Percentiles rank a stretch among this genome's conserved stretches.
Evolutionary conservation across 805 yeast species (phyloP).

Genomic region (Ogataea thermomethanolica): DNA sequence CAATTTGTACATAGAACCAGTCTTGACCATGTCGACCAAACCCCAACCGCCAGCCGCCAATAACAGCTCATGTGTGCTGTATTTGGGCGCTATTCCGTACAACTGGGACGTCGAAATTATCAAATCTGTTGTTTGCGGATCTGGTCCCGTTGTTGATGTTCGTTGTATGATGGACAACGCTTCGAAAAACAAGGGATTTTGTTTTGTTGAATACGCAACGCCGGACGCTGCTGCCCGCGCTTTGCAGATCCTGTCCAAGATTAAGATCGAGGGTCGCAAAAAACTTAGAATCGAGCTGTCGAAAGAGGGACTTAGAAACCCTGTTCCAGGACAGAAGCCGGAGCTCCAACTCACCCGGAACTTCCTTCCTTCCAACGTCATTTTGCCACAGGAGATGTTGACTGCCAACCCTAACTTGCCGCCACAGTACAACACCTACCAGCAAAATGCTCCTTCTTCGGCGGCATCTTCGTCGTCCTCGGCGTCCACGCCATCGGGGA

Average conservation of each 20-base stretch:
- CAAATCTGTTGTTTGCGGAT: slow-evolving; percentile 64
- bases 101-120: slow-evolving; percentile 68
- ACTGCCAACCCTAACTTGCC: slow-evolving; percentile 21
- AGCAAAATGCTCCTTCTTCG: slow-evolving; percentile 14
- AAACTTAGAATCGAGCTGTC: slow-evolving; percentile 55
- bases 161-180: slow-evolving; percentile 57
- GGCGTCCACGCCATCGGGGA: slow-evolving; percentile 12
- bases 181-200: slow-evolving; percentile 62
- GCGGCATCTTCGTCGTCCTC: slow-evolving; percentile 17
- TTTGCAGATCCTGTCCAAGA: slow-evolving; percentile 39
- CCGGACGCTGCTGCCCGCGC: slow-evolving; percentile 55
- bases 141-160: slow-evolving; percentile 68
- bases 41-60: slow-evolving; percentile 16
- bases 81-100: slow-evolving; percentile 62
- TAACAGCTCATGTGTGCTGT: slow-evolving; percentile 45
- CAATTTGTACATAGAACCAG: slow-evolving; percentile 14
- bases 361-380: slow-evolving; percentile 55
- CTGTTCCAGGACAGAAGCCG: slow-evolving; percentile 38
- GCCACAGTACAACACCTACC: slow-evolving; percentile 24
- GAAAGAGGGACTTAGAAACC: slow-evolving; percentile 52
- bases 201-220: slow-evolving; percentile 56
- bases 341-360: slow-evolving; percentile 42
- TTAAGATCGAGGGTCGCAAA: slow-evolving; percentile 44
- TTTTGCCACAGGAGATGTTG: slow-evolving; percentile 49
- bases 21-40: slow-evolving; percentile 12